Conservation (phyloP, 1,284 basidiomycete genomes). For the Melampsora occidentalis region DNA sequence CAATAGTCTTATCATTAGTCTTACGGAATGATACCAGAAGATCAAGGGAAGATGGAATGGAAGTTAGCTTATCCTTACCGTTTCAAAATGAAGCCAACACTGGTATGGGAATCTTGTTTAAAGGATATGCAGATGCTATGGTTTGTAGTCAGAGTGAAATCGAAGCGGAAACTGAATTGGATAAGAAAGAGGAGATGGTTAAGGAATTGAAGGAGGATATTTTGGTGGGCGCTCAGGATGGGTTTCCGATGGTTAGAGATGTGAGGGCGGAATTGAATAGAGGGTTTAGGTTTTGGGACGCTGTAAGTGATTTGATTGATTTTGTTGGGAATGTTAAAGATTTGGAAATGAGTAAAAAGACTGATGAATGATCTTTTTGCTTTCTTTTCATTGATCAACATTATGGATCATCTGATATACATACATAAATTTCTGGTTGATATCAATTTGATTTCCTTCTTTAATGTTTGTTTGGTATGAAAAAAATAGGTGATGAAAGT, state of each 20-base stretch:
- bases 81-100: constrained; percentile 97
- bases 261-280: constrained; percentile 85
- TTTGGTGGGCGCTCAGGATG: constrained; percentile 71
- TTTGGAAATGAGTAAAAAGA: neutral
- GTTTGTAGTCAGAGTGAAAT: constrained; percentile 45
- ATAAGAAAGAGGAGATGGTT: constrained; percentile 80
- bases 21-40: constrained; percentile 80
- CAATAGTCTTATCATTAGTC: constrained; percentile 85
- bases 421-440: constrained; percentile 11
- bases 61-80: constrained; percentile 68
- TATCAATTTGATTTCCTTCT: neutral
- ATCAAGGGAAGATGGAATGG: constrained; percentile 82
- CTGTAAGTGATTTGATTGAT: constrained; percentile 63
- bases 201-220: constrained; percentile 55
- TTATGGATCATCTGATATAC: neutral
- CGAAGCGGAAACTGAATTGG: constrained; percentile 72
- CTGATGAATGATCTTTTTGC: neutral
- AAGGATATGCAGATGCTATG: constrained; percentile 61
- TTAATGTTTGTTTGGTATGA: neutral
- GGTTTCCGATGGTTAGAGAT: constrained; percentile 85
- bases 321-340: constrained; percentile 45
- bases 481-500: constrained; percentile 71
- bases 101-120: constrained; percentile 92
- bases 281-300: constrained; percentile 97
- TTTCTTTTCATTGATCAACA: constrained; percentile 35